Percentiles rank a stretch among this genome's conserved stretches.
phyloP scores from a whole-genome alignment of 2,329 filamentous ascomycete genomes.

The Emericellopsis atlantica region DNA sequence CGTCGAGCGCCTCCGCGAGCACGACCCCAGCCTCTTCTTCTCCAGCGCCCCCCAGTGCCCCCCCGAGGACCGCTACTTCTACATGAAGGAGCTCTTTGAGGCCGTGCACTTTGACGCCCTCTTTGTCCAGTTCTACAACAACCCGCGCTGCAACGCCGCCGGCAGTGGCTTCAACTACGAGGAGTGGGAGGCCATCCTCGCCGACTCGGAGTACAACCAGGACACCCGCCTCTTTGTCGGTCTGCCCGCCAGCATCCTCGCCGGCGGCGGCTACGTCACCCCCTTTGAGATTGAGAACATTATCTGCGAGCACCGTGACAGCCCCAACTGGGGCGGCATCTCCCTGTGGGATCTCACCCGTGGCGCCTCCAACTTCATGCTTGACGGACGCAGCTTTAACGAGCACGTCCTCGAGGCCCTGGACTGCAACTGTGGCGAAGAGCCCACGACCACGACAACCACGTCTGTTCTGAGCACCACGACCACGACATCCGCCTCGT shows the following conservation, averaged over 20 bases:
- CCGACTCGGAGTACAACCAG: conserved; percentile 19
- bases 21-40: conserved; percentile 19
- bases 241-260: conserved; percentile 18
- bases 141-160: conserved; percentile 22
- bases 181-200: conserved; percentile 23
- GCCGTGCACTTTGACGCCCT: conserved; percentile 26
- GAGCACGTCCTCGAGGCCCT: conserved; percentile 22
- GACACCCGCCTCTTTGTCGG: conserved; percentile 32
- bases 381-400: conserved; percentile 21
- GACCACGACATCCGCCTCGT: conserved; percentile 3
- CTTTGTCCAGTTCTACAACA: conserved; percentile 39
- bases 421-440: conserved; percentile 17
- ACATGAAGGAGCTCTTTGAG: conserved; percentile 23
- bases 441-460: conserved; percentile 9
- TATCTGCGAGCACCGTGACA: conserved; percentile 23
- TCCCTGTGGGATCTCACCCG: conserved; percentile 30
- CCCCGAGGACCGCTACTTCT: conserved; percentile 11
- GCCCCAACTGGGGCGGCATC: conserved; percentile 28
- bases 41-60: conserved; percentile 33
- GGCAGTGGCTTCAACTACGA: conserved; percentile 28
- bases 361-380: conserved; percentile 16
- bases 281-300: conserved; percentile 19
- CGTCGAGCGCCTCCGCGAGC: conserved; percentile 19
- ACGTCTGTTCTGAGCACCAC: neutral
- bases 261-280: conserved; percentile 19